Evolutionary conservation across 345 rosid species (phyloP).

Genomic region (Populus euphratica): DNA sequence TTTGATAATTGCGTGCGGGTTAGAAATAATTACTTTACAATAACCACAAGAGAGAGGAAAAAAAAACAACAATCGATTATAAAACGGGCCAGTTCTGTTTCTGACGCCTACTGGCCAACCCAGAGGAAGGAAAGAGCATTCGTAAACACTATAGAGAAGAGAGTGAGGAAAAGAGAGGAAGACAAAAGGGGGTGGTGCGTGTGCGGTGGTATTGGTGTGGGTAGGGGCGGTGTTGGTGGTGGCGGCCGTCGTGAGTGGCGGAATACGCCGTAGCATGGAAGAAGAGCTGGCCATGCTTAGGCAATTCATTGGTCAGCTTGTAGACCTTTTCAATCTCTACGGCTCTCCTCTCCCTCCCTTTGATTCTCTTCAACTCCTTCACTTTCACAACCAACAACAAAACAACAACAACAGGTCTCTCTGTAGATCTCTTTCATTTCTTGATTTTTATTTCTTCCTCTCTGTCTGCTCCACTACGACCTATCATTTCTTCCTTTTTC

Average conservation of each 20-base stretch:
- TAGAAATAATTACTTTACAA: slow-evolving; percentile 27
- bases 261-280: slow-evolving; percentile 61
- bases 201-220: not conserved
- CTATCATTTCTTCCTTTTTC: not conserved
- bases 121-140: slow-evolving; percentile 10
- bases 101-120: slow-evolving; percentile 5
- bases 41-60: slow-evolving; percentile 36
- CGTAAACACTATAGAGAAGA: not conserved
- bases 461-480: not conserved
- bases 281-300: slow-evolving; percentile 94
- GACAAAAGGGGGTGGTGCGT: not conserved
- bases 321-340: slow-evolving; percentile 66
- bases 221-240: not conserved
- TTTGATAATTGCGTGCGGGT: slow-evolving; percentile 40
- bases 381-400: slow-evolving; percentile 31
- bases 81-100: not conserved
- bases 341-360: slow-evolving; percentile 52
- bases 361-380: slow-evolving; percentile 19
- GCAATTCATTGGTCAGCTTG: slow-evolving; percentile 95
- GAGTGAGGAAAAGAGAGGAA: not conserved
- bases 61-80: not conserved
- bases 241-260: not conserved
- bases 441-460: not conserved
- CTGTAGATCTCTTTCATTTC: slow-evolving; percentile 18
- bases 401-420: slow-evolving; percentile 24